Base-by-base conservation (phyloP, 2,329 filamentous ascomycete species). In the Cladosporium phlei region DNA sequence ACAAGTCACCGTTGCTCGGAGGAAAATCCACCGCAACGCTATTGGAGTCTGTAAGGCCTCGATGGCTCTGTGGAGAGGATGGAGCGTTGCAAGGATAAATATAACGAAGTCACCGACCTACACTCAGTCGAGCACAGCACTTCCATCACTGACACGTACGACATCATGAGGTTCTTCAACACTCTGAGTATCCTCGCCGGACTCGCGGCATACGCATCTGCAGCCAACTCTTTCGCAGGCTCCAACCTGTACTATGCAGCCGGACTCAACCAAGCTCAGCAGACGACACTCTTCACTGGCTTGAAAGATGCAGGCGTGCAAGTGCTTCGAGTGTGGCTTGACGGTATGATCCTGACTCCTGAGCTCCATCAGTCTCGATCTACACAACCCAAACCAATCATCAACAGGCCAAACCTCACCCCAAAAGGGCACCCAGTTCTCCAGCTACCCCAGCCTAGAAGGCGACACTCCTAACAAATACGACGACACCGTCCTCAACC, bases 371-470 rank as follows among this genome's bases (percentile, higher is more conserved):
- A 2, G 16, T 24, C 4, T 21, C n/a, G n/a, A 17, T 19, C 16
- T 2, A 21, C 25, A 38, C 8, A 14, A 1, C 14, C 17, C 27
- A 27, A 21, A 27, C 19, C 38, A 48, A 27, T 30, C 37, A 12
- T 39, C 25, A 22, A 21, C 27, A 35, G 28, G 35, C 19, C 38
- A 48, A 27, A 22, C 37, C 9, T 39, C 25, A 22, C 22, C 27
- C 50, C 49, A 28, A 46, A 53, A 25, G 30, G 54, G 35, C 54
- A 63, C 27, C 42, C 54, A 7, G 17, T 52, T 38, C 51, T 46
- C 21, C 30, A 25, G 33, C 7, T 52, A 35, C 38, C 38, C 47
- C 7, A 20, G 24, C 29, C 48, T 55, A 24, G 51, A 55, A 35
- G 37, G 47, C 22, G 27, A 39, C 21, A 42, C 22, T 11, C 34